A percentile compares a stretch with the other conserved stretches of the same genome.
These are phyloP conservation scores for Fusarium circinatum DNA, from an alignment of 2,329 filamentous ascomycete species.

Conservation along the genomic window DNA sequence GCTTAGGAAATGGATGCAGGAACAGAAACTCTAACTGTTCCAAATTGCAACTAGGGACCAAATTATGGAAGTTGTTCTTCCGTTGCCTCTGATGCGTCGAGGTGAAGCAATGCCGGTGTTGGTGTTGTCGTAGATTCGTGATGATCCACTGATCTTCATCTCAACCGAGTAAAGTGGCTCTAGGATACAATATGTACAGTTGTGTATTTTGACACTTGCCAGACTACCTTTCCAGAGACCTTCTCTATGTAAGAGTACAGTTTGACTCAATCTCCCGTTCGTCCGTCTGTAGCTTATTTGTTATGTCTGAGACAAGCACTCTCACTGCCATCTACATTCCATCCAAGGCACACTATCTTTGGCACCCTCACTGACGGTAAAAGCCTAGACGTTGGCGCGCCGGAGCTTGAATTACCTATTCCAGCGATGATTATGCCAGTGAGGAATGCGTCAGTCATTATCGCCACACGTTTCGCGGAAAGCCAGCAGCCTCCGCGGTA, in stretches of 20 bases:
- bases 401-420: not conserved
- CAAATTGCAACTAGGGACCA: not conserved
- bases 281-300: not conserved
- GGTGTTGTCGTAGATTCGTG: not conserved
- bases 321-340: conserved; percentile 1
- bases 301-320: not conserved
- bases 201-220: not conserved
- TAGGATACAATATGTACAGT: not conserved
- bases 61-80: not conserved
- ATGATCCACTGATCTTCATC: not conserved
- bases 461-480: not conserved
- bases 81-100: not conserved
- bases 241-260: not conserved
- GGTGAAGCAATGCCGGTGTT: not conserved
- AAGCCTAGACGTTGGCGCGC: not conserved
- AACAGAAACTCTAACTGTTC: not conserved
- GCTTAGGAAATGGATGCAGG: not conserved
- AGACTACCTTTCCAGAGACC: too few species aligned
- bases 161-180: not conserved
- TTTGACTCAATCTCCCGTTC: not conserved
- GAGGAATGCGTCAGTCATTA: conserved; percentile 1
- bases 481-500: not conserved
- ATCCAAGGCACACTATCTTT: not conserved
- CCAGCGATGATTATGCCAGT: not conserved
- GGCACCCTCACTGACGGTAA: not conserved